Base-by-base conservation (phyloP, 1,284 basidiomycete species). In the Thecaphora thlaspeos region DNA sequence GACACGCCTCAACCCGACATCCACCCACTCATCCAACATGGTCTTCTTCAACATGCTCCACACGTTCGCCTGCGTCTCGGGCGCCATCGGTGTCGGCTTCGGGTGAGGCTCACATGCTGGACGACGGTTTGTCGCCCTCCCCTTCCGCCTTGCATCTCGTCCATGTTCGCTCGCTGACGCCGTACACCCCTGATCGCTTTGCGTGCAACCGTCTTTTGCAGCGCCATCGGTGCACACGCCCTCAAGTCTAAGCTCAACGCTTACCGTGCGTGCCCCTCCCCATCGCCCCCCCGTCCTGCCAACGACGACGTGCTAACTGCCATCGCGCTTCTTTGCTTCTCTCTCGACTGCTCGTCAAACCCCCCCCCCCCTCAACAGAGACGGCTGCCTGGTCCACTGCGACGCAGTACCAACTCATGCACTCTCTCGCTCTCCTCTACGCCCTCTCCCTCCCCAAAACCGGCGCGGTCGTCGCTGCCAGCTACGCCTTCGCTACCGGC, bases 161-260 rank as follows among this genome's bases (percentile, higher is more conserved):
- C 47, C 18, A 12, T 12, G 18, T 26, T 15, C 21, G 28, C 38
- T 26, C 28, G 14, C 8, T 30, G n/a, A n/a, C n/a, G n/a, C n/a
- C n/a, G n/a, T n/a, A n/a, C n/a, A n/a, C n/a, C n/a, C n/a, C n/a
- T n/a, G n/a, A n/a, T n/a, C n/a, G n/a, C n/a, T n/a, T n/a, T n/a
- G n/a, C n/a, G n/a, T n/a, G n/a, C n/a, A n/a, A n/a, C n/a, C n/a
- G n/a, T n/a, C n/a, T n/a, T n/a, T n/a, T 18, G 14, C 34, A 65
- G 70, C 39, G 74, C 73, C 37, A 64, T 75, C 42, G 74, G 72
- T 18, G 64, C 74, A 0, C 74, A 76, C 40, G 72, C 62, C 10
- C 58, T 76, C 32, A 76, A 76, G 64, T 32, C 41, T 46, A 63
- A 61, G 42, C 57, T 76, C 46, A 73, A 55, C 26, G 39, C 73